phyloP scores from a whole-genome alignment of 176 grass and related monocot species.

The Eragrostis nindensis region DNA sequence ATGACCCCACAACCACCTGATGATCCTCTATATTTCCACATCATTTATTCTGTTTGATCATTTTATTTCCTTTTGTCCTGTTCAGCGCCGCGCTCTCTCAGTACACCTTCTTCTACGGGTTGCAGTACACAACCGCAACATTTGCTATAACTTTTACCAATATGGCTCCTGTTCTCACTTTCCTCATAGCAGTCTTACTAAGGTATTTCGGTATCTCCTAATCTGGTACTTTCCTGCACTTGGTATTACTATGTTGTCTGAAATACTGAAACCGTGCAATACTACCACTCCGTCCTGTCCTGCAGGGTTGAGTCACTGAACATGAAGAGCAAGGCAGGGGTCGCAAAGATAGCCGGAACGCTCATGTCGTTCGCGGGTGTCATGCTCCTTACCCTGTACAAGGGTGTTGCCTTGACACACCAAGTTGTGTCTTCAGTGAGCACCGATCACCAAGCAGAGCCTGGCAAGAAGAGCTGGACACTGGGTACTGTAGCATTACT shows the following conservation, averaged over 20 bases:
- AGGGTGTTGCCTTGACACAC: slow-evolving; percentile 64
- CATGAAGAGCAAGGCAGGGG: slow-evolving; percentile 67
- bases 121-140: slow-evolving; percentile 82
- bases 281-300: background rate
- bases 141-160: slow-evolving; percentile 90
- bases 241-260: background rate
- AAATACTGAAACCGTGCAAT: slow-evolving; percentile 15
- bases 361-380: slow-evolving; percentile 62
- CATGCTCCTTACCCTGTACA: slow-evolving; percentile 75
- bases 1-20: background rate
- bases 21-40: background rate
- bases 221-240: background rate
- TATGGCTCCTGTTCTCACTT: slow-evolving; percentile 79
- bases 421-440: slow-evolving; percentile 15
- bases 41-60: slow-evolving; percentile 10
- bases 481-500: slow-evolving; percentile 72
- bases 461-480: slow-evolving; percentile 59
- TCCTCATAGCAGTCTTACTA: slow-evolving; percentile 71
- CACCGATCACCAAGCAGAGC: slow-evolving; percentile 28
- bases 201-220: slow-evolving; percentile 31
- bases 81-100: slow-evolving; percentile 74
- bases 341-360: slow-evolving; percentile 63
- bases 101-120: slow-evolving; percentile 77
- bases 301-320: slow-evolving; percentile 74
- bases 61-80: background rate